A percentile compares a stretch with the other conserved stretches of the same genome.
Conservation (phyloP, 805 yeast genomes). For the Ogataea parapolymorpha region DNA sequence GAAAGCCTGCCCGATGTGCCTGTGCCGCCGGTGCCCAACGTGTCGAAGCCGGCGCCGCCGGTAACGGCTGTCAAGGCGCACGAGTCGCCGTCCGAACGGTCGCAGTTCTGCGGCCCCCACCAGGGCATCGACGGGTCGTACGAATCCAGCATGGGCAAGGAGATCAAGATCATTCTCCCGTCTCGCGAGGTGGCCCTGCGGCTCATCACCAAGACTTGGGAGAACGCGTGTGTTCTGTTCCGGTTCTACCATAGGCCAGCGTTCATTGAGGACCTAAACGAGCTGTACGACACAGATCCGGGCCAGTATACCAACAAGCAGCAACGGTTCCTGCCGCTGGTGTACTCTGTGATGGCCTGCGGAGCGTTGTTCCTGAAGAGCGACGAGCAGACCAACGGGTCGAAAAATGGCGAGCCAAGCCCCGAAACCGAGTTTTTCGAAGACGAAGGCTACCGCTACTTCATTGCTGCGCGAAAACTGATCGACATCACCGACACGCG, state of each 20-base stretch:
- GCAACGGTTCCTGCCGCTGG: constrained; percentile 70
- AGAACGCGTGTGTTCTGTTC: constrained; percentile 79
- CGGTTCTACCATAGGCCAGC: constrained; percentile 86
- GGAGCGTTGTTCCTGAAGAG: constrained; percentile 74
- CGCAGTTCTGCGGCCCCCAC: constrained; percentile 12
- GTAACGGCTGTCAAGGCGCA: background rate
- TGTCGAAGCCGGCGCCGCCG: constrained; percentile 18
- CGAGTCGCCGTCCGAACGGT: constrained; percentile 18
- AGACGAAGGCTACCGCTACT: constrained; percentile 78
- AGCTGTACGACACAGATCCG: constrained; percentile 74
- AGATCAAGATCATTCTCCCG: constrained; percentile 68
- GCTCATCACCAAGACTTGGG: constrained; percentile 76
- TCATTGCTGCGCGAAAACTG: constrained; percentile 73
- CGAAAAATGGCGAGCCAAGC: constrained; percentile 24
- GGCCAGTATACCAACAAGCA: constrained; percentile 68
- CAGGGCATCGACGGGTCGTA: constrained; percentile 38
- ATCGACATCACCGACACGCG: constrained; percentile 83
- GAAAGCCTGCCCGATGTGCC: constrained; percentile 32
- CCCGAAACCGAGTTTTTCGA: constrained; percentile 41
- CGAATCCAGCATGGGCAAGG: constrained; percentile 41
- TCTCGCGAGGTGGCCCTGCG: constrained; percentile 69
- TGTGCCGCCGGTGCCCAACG: constrained; percentile 25
- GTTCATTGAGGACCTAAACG: constrained; percentile 67
- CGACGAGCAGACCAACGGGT: constrained; percentile 34
- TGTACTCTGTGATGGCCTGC: constrained; percentile 84